Evolutionary conservation across 306 rosid genomes (phyloP).

Genomic region (Mimosa bimucronata): DNA sequence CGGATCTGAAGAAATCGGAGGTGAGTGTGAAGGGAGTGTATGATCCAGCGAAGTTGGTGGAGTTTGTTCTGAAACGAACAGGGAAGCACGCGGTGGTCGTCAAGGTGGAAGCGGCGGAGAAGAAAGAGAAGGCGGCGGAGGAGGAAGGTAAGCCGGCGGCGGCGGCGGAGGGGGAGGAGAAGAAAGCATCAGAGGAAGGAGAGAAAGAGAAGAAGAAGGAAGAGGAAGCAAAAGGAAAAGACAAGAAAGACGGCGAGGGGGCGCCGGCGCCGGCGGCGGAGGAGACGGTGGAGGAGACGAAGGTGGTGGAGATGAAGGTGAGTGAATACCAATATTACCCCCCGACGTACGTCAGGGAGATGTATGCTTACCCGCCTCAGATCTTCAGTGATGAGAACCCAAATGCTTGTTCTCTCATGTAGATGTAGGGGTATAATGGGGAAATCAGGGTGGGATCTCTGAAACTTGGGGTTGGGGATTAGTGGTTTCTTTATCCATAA

Average conservation of each 20-base stretch:
- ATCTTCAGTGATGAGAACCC: conserved; percentile 90
- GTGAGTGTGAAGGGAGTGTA: conserved; percentile 76
- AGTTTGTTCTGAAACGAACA: conserved; percentile 60
- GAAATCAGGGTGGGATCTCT: neutral
- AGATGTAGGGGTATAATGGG: conserved; percentile 7
- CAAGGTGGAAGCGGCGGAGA: conserved; percentile 59
- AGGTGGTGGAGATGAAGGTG: conserved; percentile 53
- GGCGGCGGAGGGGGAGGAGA: conserved; percentile 7
- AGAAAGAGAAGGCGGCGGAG: conserved; percentile 39
- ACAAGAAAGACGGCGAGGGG: conserved; percentile 19
- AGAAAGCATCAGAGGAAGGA: conserved; percentile 10
- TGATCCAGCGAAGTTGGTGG: conserved; percentile 67
- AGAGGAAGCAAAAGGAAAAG: conserved; percentile 36
- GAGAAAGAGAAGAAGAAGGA: conserved; percentile 41
- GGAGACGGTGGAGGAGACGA: conserved; percentile 44
- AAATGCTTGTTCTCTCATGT: conserved; percentile 72
- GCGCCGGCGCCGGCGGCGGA: neutral
- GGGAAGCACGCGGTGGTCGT: conserved; percentile 74
- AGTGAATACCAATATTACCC: conserved; percentile 54
- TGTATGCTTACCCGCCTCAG: conserved; percentile 65
- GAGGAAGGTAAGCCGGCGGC: conserved; percentile 18
- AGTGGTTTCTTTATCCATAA: neutral
- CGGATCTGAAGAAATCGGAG: conserved; percentile 72
- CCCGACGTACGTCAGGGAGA: conserved; percentile 48
- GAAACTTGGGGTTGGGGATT: neutral